phyloP scores from a whole-genome alignment of 768 basidiomycete genomes.

The Hypsizygus marmoreus region DNA sequence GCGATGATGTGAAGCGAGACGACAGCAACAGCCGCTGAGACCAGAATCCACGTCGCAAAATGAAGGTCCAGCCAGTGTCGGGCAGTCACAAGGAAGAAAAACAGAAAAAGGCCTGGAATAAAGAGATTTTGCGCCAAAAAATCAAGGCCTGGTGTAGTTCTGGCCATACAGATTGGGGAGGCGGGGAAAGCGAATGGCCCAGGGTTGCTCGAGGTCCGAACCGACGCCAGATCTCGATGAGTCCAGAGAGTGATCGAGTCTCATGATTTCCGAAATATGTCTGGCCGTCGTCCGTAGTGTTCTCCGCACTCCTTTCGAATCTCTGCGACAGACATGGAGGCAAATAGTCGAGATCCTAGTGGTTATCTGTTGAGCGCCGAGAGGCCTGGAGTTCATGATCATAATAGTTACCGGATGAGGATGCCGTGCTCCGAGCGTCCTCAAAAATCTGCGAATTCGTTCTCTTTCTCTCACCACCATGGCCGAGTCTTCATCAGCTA shows the following conservation, averaged over 20 bases:
- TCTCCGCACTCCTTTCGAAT: neutral
- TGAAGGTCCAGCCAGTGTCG: conserved; percentile 1
- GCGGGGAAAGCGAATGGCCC: neutral
- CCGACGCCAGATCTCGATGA: conserved; percentile 1
- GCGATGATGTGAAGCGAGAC: neutral
- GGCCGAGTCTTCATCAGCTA: conserved; percentile 15
- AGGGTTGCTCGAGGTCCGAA: conserved; percentile 2
- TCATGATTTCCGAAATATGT: neutral
- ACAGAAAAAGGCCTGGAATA: conserved; percentile 1
- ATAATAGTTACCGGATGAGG: neutral
- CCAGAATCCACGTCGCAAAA: neutral
- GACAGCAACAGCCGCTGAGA: neutral
- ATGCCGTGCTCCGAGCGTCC: neutral
- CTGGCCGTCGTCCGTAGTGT: neutral
- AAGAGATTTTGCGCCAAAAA: conserved; percentile 5
- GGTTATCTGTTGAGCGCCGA: no score
- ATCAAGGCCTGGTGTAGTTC: conserved; percentile 9
- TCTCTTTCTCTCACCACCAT: conserved; percentile 14
- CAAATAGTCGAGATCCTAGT: neutral
- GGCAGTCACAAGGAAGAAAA: conserved; percentile 3
- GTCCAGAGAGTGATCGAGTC: neutral
- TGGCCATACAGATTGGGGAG: conserved; percentile 3
- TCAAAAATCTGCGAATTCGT: neutral
- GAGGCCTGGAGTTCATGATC: no score
- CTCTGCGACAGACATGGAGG: neutral